These are phyloP conservation scores for Barnettozyma vustinii DNA, from an alignment of 805 yeast genomes.

Conservation along the genomic window DNA sequence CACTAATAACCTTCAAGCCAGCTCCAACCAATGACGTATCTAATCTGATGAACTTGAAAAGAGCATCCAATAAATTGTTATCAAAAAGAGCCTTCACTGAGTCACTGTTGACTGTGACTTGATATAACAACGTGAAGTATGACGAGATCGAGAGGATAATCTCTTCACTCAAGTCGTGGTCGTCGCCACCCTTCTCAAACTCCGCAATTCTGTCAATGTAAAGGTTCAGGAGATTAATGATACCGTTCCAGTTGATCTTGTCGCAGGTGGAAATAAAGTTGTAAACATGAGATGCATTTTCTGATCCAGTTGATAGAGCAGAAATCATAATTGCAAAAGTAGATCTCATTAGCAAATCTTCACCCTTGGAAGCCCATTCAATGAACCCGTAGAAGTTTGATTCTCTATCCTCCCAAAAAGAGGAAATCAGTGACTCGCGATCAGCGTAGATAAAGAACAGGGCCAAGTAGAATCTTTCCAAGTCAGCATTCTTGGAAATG, in stretches of 20 bases:
- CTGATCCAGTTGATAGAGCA: constrained; percentile 59
- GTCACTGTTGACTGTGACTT: constrained; percentile 40
- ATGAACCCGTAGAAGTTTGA: constrained; percentile 74
- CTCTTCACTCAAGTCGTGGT: constrained; percentile 71
- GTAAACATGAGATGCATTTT: constrained; percentile 46
- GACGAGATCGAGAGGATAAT: constrained; percentile 71
- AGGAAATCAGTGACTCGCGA: constrained; percentile 50
- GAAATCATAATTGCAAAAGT: constrained; percentile 76
- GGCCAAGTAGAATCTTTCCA: constrained; percentile 81
- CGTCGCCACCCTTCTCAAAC: constrained; percentile 33
- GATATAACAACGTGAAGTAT: constrained; percentile 58
- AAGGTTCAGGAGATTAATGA: constrained; percentile 48
- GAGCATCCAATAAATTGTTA: constrained; percentile 26
- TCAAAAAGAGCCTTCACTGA: constrained; percentile 28
- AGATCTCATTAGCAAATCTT: constrained; percentile 76
- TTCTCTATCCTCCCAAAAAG: constrained; percentile 66
- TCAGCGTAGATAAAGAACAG: constrained; percentile 62
- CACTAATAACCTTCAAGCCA: constrained; percentile 48
- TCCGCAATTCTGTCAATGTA: constrained; percentile 41
- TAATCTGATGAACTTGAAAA: constrained; percentile 40
- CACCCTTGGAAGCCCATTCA: constrained; percentile 82
- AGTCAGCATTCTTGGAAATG: constrained; percentile 69
- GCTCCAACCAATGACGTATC: constrained; percentile 50
- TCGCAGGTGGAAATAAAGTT: constrained; percentile 37
- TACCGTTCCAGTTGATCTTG: constrained; percentile 50